Percentiles rank a stretch among this genome's conserved stretches.
These are phyloP conservation scores for Ceratocystis huliohia DNA, from an alignment of 2,329 filamentous ascomycete genomes.

Conservation along the genomic window DNA sequence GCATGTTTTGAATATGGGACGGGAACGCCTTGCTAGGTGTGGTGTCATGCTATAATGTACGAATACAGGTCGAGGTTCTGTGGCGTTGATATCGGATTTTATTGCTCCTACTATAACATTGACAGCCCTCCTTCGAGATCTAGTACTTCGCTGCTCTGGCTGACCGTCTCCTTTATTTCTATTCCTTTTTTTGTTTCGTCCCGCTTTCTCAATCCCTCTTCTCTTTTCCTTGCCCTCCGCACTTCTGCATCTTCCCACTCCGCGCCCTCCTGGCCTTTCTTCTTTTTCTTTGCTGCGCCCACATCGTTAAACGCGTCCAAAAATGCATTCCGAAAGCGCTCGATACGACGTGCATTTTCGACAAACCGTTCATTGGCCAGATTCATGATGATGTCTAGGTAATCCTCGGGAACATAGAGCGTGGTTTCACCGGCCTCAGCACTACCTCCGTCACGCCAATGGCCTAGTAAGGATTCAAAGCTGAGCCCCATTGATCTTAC, in stretches of 20 bases:
- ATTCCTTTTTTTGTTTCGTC: constrained; percentile 21
- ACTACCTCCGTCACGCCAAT: constrained; percentile 30
- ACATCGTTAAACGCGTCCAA: constrained; percentile 7
- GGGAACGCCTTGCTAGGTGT: not conserved
- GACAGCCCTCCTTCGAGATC: not conserved
- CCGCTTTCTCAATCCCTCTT: constrained; percentile 41
- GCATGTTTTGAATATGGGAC: not conserved
- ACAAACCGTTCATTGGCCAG: constrained; percentile 64
- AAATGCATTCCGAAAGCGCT: constrained; percentile 47
- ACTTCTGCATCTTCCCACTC: constrained; percentile 43
- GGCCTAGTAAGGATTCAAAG: constrained; percentile 69
- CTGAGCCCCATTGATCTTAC: constrained; percentile 72
- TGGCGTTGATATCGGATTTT: not conserved
- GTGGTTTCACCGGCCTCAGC: constrained; percentile 29
- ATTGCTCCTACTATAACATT: not conserved
- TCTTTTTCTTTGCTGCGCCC: constrained; percentile 24
- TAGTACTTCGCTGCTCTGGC: not conserved
- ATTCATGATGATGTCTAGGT: constrained; percentile 52
- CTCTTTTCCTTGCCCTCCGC: constrained; percentile 43
- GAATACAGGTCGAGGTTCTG: constrained; percentile 8
- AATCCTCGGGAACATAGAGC: constrained; percentile 49
- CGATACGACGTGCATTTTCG: constrained; percentile 56
- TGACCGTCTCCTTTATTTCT: constrained; percentile 18
- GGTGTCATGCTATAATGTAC: constrained; percentile 8
- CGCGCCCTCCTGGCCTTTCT: constrained; percentile 25